Evolutionary conservation across 352 stramenopile species (phyloP).

Genomic region (Phytophthora pseudosyringae): DNA sequence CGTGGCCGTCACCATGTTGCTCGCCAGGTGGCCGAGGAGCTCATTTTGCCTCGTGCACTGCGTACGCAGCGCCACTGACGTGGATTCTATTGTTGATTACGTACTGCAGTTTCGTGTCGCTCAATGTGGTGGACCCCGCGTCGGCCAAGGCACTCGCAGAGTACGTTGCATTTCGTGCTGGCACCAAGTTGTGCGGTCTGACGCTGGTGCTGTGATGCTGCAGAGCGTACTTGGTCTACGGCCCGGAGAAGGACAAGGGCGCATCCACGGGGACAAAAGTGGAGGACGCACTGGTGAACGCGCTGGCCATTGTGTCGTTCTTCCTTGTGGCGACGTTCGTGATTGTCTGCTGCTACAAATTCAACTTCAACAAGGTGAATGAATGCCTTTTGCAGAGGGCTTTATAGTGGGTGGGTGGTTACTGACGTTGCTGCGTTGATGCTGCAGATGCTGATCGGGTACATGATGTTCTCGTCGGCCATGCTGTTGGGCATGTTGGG

Average conservation of each 20-base stretch:
- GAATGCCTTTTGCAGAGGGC: conserved; percentile 1
- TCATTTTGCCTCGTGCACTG: neutral
- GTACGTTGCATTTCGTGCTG: conserved; percentile 37
- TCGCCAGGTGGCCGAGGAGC: conserved; percentile 61
- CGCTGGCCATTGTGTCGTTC: conserved; percentile 90
- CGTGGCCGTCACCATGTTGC: conserved; percentile 81
- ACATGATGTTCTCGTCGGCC: conserved; percentile 92
- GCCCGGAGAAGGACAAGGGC: conserved; percentile 53
- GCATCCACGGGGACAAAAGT: conserved; percentile 76
- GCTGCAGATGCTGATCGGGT: conserved; percentile 77
- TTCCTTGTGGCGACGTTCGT: conserved; percentile 91
- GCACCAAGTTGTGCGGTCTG: neutral
- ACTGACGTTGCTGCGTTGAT: conserved; percentile 4
- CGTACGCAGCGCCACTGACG: neutral
- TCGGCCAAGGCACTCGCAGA: conserved; percentile 73
- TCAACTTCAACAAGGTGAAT: conserved; percentile 86
- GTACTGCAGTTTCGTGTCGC: conserved; percentile 69
- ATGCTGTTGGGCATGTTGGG: conserved; percentile 88
- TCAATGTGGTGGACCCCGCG: conserved; percentile 81
- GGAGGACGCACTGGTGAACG: conserved; percentile 84
- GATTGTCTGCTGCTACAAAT: conserved; percentile 93
- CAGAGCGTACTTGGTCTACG: conserved; percentile 85
- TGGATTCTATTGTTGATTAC: conserved; percentile 10
- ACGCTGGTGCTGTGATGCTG: conserved; percentile 6
- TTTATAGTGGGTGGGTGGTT: neutral